phyloP scores from a whole-genome alignment of 2,329 filamentous ascomycete genomes.

The Pyricularia sp. region DNA sequence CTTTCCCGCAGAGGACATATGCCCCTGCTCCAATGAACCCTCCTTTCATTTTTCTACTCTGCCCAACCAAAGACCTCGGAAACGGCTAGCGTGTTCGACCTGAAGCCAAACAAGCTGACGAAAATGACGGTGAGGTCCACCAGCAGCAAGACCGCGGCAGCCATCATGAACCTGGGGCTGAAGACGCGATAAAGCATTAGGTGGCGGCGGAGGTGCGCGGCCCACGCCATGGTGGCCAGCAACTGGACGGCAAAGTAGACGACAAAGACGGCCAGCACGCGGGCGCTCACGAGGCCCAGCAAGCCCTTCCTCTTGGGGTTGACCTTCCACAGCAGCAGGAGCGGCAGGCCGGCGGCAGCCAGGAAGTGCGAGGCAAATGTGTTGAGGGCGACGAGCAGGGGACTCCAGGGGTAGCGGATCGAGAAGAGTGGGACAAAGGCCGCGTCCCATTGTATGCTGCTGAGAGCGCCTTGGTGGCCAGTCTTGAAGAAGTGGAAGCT shows the following conservation, averaged over 20 bases:
- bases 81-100: constrained; percentile 70
- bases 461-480: constrained; percentile 82
- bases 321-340: constrained; percentile 83
- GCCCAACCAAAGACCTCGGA: constrained; percentile 83
- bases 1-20: not conserved
- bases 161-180: constrained; percentile 81
- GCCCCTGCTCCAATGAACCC: not conserved
- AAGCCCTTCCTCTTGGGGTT: constrained; percentile 62
- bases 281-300: constrained; percentile 56
- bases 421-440: constrained; percentile 82
- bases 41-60: constrained; percentile 21
- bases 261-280: constrained; percentile 65
- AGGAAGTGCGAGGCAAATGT: constrained; percentile 85
- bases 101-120: constrained; percentile 63
- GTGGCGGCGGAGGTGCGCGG: constrained; percentile 77
- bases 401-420: constrained; percentile 83
- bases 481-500: constrained; percentile 97
- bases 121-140: constrained; percentile 67
- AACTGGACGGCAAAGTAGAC: constrained; percentile 77
- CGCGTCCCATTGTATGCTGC: constrained; percentile 90
- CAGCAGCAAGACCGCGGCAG: constrained; percentile 58
- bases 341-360: constrained; percentile 67
- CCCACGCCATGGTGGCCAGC: constrained; percentile 82
- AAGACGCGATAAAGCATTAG: constrained; percentile 97
- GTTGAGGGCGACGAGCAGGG: constrained; percentile 73